Evolutionary conservation across 371 early-diverging fungal genomes (phyloP).

Genomic region (Dichotomocladium elegans): DNA sequence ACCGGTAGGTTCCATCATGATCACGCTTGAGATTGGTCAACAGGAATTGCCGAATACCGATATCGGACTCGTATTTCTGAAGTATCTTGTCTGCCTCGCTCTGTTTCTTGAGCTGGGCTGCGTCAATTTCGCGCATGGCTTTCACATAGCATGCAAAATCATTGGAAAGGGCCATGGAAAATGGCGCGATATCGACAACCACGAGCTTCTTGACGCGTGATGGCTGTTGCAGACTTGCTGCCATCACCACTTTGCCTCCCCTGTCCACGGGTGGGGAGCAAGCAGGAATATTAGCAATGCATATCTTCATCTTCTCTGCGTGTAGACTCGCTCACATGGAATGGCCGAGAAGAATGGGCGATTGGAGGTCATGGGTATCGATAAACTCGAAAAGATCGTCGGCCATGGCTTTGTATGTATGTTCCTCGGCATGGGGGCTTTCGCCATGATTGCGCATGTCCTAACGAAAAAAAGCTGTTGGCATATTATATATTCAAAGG

Average conservation of each 20-base stretch:
- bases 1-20: constrained; percentile 42
- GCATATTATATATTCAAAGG: not conserved
- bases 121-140: constrained; percentile 70
- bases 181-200: constrained; percentile 88
- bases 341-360: constrained; percentile 78
- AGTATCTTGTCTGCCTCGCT: constrained; percentile 76
- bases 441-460: constrained; percentile 96
- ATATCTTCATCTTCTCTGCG: not conserved
- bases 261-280: too few relatives aligned
- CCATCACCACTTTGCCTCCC: constrained; percentile 94
- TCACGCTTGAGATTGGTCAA: constrained; percentile 81
- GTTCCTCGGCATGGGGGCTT: constrained; percentile 65
- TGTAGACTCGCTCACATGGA: constrained; percentile 63
- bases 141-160: constrained; percentile 60
- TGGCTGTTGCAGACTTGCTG: constrained; percentile 60
- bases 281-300: not conserved
- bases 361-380: constrained; percentile 44
- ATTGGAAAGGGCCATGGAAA: constrained; percentile 39
- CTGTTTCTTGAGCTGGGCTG: constrained; percentile 48
- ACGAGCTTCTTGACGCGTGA: constrained; percentile 62
- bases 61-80: constrained; percentile 46
- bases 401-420: constrained; percentile 80
- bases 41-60: constrained; percentile 78
- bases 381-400: constrained; percentile 69
- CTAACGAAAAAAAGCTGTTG: constrained; percentile 19